These are phyloP conservation scores for Manihot esculenta DNA, from an alignment of 441 rosid genomes.

Conservation along the genomic window DNA sequence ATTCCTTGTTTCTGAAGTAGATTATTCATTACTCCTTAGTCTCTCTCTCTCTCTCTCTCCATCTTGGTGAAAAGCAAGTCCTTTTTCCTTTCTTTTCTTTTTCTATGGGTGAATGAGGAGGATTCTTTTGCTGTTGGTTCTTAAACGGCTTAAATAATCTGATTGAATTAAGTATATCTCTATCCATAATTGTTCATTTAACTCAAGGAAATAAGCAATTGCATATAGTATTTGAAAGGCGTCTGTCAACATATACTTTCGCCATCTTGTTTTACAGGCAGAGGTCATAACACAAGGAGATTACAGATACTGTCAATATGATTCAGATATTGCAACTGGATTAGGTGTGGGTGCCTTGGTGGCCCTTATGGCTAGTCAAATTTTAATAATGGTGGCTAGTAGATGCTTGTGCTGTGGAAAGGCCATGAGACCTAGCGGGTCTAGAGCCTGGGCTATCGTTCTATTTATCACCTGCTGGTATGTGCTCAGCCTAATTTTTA, in stretches of 20 bases:
- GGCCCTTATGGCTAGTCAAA: conserved; percentile 60
- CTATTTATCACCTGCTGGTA: conserved; percentile 85
- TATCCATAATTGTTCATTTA: not conserved
- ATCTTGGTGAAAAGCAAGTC: too few relatives aligned
- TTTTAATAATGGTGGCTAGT: conserved; percentile 59
- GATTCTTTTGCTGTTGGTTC: not conserved
- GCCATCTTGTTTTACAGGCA: conserved; percentile 41
- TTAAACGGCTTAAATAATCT: not conserved
- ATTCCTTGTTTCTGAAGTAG: not conserved
- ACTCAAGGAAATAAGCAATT: conserved; percentile 1
- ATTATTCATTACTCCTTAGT: not conserved
- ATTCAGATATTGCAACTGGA: conserved; percentile 75
- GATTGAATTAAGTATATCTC: not conserved
- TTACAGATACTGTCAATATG: conserved; percentile 57
- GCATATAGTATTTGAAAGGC: not conserved
- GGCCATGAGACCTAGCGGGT: conserved; percentile 67
- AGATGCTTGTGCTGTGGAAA: conserved; percentile 80
- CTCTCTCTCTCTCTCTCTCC: not conserved
- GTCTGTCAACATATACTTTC: not conserved
- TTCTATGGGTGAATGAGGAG: not conserved
- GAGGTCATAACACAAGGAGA: conserved; percentile 16
- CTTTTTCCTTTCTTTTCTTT: too few relatives aligned
- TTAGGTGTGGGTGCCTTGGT: conserved; percentile 67
- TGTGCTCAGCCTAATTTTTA: not conserved
- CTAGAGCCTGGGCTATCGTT: conserved; percentile 72